These are phyloP conservation scores for Cladosporium austrohemisphaericum DNA, from an alignment of 2,329 filamentous ascomycete species.

Conservation along the genomic window DNA sequence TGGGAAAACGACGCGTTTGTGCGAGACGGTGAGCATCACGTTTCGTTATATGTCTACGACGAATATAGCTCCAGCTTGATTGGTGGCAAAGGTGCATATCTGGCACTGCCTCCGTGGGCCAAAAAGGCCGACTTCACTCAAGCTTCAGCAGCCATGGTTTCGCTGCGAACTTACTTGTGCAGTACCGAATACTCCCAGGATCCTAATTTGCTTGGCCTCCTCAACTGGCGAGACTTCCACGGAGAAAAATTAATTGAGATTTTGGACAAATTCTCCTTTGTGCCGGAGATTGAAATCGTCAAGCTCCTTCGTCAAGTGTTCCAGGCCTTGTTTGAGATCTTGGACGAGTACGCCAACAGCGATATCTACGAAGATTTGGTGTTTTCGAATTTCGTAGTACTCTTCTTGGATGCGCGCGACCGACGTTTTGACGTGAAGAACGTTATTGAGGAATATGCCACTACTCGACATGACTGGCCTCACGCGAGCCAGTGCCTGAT, in stretches of 20 bases:
- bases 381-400: constrained; percentile 83
- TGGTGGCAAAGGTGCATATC: constrained; percentile 77
- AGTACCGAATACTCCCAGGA: constrained; percentile 95
- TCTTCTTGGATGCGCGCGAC: constrained; percentile 91
- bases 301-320: constrained; percentile 88
- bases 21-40: constrained; percentile 73
- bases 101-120: constrained; percentile 77
- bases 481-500: constrained; percentile 87
- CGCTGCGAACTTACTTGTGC: constrained; percentile 80
- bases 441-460: constrained; percentile 86
- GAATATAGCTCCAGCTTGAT: constrained; percentile 76
- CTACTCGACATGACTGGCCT: constrained; percentile 85
- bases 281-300: constrained; percentile 95
- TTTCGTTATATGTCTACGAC: constrained; percentile 86
- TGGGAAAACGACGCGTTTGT: constrained; percentile 92
- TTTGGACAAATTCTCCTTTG: constrained; percentile 81
- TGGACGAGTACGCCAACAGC: constrained; percentile 86
- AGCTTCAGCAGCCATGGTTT: constrained; percentile 68
- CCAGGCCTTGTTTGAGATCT: constrained; percentile 82
- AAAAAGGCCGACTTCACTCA: constrained; percentile 70
- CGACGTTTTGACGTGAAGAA: constrained; percentile 87
- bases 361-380: constrained; percentile 90
- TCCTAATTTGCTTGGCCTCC: constrained; percentile 72
- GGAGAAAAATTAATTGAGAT: constrained; percentile 69
- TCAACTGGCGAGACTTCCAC: constrained; percentile 65